Base-by-base conservation (phyloP, 192 early-diverging fungal genomes). In the Coemansia brasiliensis region DNA sequence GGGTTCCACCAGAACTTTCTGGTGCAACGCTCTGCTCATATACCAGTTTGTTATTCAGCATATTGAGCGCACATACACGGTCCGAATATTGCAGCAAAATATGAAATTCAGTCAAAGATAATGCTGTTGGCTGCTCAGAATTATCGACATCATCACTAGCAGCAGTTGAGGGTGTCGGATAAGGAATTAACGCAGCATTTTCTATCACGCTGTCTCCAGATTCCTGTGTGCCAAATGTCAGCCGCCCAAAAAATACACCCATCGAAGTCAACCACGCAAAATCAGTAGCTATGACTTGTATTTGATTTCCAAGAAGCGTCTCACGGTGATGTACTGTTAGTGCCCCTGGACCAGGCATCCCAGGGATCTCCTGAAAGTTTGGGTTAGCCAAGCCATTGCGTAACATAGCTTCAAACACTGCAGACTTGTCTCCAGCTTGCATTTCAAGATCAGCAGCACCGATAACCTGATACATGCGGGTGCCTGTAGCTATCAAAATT, bases 211-310 rank as follows among this genome's bases (percentile, higher is more conserved):
- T 88, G 53, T 94, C 92, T 10, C 90, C 87, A 27, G 79, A 35
- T 54, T 81, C 79, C 65, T 90, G 87, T 1, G 84, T 84, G 4
- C 86, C 89, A 77, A 92, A 92, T 1, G 83, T 83, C 10, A 98
- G 78, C 22, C 84, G 83, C 29, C 95, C 94, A 61, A 87, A 87
- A 58, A 92, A 96, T 5, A 98, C 84, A 48, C 95, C 95, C 40
- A 93, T 85, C 1, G 80, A 86, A 3, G 94, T 95, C 56, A 93
- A 59, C 96, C 96, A 98, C 3, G 89, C 90, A 85, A 96, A 95
- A 25, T 84, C 85, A 52, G 75, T 57, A 65, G 71, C 39, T 83
- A 57, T 17, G 17, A 55, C 38, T 56, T 53, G 46, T 4, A 32
- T 20, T 39, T 51, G 55, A 3, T 46, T 54, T 35, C 64, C 55